Base-by-base conservation (phyloP, 768 basidiomycete genomes). In the Hortiboletus campestris region DNA sequence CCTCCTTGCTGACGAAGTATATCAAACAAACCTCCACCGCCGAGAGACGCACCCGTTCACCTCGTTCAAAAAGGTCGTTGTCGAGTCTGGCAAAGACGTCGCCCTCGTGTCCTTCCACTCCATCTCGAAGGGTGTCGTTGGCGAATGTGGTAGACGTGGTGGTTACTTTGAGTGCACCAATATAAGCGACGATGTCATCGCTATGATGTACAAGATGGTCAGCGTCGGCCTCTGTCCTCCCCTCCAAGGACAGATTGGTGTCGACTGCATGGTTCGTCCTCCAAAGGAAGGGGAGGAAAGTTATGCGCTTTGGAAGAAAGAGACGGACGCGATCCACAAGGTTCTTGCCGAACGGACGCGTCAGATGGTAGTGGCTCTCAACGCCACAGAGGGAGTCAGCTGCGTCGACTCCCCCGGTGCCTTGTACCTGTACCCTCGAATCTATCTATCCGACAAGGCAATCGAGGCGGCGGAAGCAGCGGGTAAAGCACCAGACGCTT, bases 1-100 rank as follows among this genome's bases (percentile, higher is more conserved):
- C 20, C 83, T 99, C 48, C 83, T 98, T 60, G 96, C 96, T 0
- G 96, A 99, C 72, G 96, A 99, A 72, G 96, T 99, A n/a, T 98
- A 99, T 80, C 96, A 99, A 74, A 76, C 76, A 63, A 98, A 98
- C 77, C 81, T 98, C 42, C 94, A 95, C 76, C 77, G 80, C 43
- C 77, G 74, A 40, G 66, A 72, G 3, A 77, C 77, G 2, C 84
- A 89, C 69, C 81, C 89, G 0, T 99, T 99, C 81, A 83, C 85
- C 47, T 93, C 90, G 11, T 98, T 99, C 84, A 98, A 98, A 73
- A 89, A 93, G 73, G 79, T 92, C 49, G 84, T 97, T 3, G 75
- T 88, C 59, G 70, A 81, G 50, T 89, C 88, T n/a, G 80, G 64
- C 0, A 67, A 58, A 32, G 55, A 83, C 52, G 74, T 94, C 53